phyloP scores from a whole-genome alignment of 1,284 basidiomycete species.

The Gomphus sp. region DNA sequence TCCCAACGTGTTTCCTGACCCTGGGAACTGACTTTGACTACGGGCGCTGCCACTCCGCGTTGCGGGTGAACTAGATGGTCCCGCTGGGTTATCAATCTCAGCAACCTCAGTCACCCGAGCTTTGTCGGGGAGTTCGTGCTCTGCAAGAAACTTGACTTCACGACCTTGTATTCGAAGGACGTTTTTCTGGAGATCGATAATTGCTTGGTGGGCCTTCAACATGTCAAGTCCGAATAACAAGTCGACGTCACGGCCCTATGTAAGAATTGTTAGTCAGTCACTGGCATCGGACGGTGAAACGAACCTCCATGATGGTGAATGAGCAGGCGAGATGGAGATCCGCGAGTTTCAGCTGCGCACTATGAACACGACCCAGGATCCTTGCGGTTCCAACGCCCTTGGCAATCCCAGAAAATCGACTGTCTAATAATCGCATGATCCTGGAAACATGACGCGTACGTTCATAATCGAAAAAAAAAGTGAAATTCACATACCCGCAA shows the following conservation, averaged over 20 bases:
- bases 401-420: conserved; percentile 83
- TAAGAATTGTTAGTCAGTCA: neutral
- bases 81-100: conserved; percentile 13
- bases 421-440: conserved; percentile 90
- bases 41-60: neutral
- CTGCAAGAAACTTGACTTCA: conserved; percentile 82
- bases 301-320: conserved; percentile 91
- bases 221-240: conserved; percentile 95
- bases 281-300: conserved; percentile 11
- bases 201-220: conserved; percentile 95
- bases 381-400: conserved; percentile 94
- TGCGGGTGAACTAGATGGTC: neutral
- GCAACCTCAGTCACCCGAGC: conserved; percentile 38
- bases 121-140: conserved; percentile 90
- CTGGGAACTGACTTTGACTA: conserved; percentile 40
- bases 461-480: neutral
- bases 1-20: conserved; percentile 48
- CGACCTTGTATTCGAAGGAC: conserved; percentile 83
- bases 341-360: conserved; percentile 83
- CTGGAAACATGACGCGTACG: conserved; percentile 25
- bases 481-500: conserved; percentile 59
- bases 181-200: conserved; percentile 86
- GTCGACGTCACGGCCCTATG: conserved; percentile 81
- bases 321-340: conserved; percentile 82
- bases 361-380: conserved; percentile 92